These are phyloP conservation scores for Gossypium herbaceum DNA, from an alignment of 345 rosid genomes.

Conservation along the genomic window DNA sequence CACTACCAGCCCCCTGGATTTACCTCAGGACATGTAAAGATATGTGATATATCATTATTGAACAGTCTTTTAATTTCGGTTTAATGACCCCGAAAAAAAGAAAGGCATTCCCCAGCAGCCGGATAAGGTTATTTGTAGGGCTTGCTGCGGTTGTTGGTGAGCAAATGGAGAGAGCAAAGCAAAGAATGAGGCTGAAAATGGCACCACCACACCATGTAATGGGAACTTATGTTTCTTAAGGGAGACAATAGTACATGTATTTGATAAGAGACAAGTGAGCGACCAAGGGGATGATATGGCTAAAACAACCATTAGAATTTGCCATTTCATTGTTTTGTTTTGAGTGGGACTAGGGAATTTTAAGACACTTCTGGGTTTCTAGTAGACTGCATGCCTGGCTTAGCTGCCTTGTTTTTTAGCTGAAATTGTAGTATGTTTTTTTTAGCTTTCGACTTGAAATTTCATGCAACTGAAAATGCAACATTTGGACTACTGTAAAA, in stretches of 20 bases:
- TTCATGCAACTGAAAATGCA: too few species aligned
- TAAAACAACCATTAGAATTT: not conserved
- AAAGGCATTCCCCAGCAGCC: not conserved
- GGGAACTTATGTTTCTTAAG: not conserved
- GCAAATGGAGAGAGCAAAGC: not conserved
- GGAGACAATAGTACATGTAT: slow-evolving; percentile 7
- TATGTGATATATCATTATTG: too few species aligned
- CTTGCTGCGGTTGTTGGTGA: not conserved
- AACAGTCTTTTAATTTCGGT: too few species aligned
- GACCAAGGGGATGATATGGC: not conserved
- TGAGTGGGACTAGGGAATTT: not conserved
- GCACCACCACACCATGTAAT: not conserved
- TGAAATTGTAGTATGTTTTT: not conserved
- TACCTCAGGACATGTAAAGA: too few species aligned
- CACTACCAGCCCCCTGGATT: too few species aligned
- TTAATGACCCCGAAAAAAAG: too few species aligned
- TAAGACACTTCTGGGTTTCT: not conserved
- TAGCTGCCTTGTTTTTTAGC: not conserved
- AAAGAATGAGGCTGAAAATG: not conserved
- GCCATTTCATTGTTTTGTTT: not conserved
- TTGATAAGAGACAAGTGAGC: not conserved
- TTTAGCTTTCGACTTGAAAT: too few species aligned
- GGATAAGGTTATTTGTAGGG: not conserved
- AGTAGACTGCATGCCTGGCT: not conserved
- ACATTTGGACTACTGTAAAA: too few species aligned